phyloP scores from a whole-genome alignment of 1,284 basidiomycete genomes.

The Fomes fomentarius region DNA sequence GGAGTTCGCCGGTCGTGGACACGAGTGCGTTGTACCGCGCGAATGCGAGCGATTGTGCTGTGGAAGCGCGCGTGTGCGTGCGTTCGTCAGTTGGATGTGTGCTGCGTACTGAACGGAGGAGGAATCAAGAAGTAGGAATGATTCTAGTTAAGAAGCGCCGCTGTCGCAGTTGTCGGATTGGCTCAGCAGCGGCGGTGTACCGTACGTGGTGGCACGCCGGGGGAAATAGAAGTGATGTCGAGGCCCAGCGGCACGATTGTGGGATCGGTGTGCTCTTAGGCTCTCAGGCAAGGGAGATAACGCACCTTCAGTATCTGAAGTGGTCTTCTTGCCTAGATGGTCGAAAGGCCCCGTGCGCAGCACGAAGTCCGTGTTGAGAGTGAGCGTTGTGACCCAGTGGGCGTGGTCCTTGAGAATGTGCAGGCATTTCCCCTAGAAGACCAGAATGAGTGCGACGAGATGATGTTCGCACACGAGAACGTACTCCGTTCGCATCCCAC shows the following conservation, averaged over 20 bases:
- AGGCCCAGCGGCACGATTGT: neutral
- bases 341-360: conserved; percentile 96
- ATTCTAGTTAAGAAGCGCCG: neutral
- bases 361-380: conserved; percentile 94
- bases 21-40: conserved; percentile 76
- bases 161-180: neutral
- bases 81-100: neutral
- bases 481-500: conserved; percentile 85
- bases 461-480: conserved; percentile 24
- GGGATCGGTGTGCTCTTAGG: neutral
- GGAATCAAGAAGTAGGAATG: too few species aligned
- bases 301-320: conserved; percentile 80
- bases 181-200: neutral
- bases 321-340: conserved; percentile 77
- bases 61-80: neutral
- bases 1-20: conserved; percentile 74
- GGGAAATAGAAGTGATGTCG: neutral
- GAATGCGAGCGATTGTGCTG: conserved; percentile 77
- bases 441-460: conserved; percentile 3
- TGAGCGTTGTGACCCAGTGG: conserved; percentile 98
- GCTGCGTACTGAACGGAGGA: too few species aligned
- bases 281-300: neutral
- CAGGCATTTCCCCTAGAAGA: conserved; percentile 59
- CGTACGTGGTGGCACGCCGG: neutral
- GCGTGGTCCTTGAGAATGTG: conserved; percentile 93